Evolutionary conservation across 2,329 filamentous ascomycete species (phyloP).

Genomic region (Pyrenophora graminea): DNA sequence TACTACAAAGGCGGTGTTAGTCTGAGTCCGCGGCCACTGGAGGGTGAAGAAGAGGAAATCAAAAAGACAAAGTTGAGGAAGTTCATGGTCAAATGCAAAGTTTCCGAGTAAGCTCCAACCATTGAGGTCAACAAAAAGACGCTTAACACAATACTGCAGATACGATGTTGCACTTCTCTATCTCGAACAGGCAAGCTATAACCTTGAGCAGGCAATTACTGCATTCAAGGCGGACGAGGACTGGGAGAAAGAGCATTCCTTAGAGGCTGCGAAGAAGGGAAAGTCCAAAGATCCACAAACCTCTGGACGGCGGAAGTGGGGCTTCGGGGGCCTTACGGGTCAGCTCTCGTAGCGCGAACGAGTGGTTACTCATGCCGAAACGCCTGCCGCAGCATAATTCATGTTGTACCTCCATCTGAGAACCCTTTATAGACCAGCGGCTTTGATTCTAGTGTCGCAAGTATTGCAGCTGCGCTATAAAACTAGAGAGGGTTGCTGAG

Average conservation of each 20-base stretch:
- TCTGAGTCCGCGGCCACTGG: constrained; percentile 71
- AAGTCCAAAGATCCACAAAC: constrained; percentile 41
- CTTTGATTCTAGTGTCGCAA: too few species aligned
- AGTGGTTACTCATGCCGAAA: neutral
- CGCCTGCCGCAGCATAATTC: neutral
- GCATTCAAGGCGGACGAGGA: constrained; percentile 71
- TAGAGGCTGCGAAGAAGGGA: constrained; percentile 54
- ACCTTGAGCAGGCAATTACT: constrained; percentile 67
- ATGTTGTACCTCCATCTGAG: neutral
- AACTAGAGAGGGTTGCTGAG: too few species aligned
- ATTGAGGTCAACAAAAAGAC: neutral
- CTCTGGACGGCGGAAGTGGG: constrained; percentile 43
- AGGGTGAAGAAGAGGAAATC: constrained; percentile 73
- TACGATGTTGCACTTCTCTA: constrained; percentile 76
- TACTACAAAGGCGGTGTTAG: constrained; percentile 70
- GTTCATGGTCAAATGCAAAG: constrained; percentile 80
- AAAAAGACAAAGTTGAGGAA: constrained; percentile 71
- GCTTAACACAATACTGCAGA: constrained; percentile 51
- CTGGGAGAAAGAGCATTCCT: constrained; percentile 73
- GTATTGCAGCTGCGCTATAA: too few species aligned
- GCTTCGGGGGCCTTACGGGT: constrained; percentile 43
- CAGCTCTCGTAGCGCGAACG: constrained; percentile 34
- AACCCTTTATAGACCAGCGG: too few species aligned
- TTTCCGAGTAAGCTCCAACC: constrained; percentile 65
- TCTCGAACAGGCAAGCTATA: constrained; percentile 69